Conservation (phyloP, 768 basidiomycete genomes). For the Mycena polygramma region DNA sequence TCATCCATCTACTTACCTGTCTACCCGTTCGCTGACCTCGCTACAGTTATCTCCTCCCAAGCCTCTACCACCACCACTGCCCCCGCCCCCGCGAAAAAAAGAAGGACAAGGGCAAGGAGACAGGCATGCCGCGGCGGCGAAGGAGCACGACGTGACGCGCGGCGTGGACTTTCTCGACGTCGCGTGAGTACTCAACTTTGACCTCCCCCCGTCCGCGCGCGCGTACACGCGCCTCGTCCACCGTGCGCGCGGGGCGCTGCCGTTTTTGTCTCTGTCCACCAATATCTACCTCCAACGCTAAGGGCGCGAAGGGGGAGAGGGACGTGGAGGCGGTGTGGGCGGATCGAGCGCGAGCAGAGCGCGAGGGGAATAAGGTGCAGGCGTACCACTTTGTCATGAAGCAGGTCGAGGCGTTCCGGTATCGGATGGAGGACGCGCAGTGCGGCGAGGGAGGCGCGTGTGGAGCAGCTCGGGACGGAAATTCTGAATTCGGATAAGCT, state of each 20-base stretch:
- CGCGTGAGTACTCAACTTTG: slow-evolving; percentile 97
- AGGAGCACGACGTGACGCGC: slow-evolving; percentile 89
- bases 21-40: neutral
- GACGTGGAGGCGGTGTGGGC: too few relatives aligned
- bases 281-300: too few relatives aligned
- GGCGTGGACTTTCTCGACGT: slow-evolving; percentile 70
- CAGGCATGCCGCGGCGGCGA: slow-evolving; percentile 64
- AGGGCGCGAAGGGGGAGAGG: too few relatives aligned
- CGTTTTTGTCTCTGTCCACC: too few relatives aligned
- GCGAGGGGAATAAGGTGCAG: slow-evolving; percentile 74
- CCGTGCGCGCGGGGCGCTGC: slow-evolving; percentile 95
- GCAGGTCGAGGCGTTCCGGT: slow-evolving; percentile 97
- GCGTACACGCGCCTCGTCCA: slow-evolving; percentile 95
- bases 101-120: slow-evolving; percentile 53
- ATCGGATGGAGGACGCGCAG: slow-evolving; percentile 99
- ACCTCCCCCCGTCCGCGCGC: slow-evolving; percentile 90
- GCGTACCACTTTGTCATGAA: slow-evolving; percentile 96
- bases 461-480: slow-evolving; percentile 94
- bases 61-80: slow-evolving; percentile 38
- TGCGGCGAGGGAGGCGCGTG: slow-evolving; percentile 90
- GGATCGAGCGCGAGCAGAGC: slow-evolving; percentile 83
- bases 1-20: too few relatives aligned
- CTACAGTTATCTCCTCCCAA: slow-evolving; percentile 67
- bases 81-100: slow-evolving; percentile 41
- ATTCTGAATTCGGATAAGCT: slow-evolving; percentile 97